phyloP scores from a whole-genome alignment of 2,329 filamentous ascomycete species.

The Arthrobotrys iridis region DNA sequence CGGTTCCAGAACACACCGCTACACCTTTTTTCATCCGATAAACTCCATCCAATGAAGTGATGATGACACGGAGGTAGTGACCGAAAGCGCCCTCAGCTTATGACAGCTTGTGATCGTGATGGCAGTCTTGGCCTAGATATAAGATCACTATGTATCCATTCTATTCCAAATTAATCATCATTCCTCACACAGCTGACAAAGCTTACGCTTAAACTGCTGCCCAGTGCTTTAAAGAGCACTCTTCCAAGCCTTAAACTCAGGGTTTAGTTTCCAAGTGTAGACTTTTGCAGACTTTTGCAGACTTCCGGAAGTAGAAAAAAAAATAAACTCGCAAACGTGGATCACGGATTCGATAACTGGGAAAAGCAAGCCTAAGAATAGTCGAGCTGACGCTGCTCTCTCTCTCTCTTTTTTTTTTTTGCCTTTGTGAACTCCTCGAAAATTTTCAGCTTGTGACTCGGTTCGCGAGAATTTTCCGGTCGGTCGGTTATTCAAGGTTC shows the following conservation, averaged over 20 bases:
- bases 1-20: slow-evolving; percentile 7
- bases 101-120: not conserved
- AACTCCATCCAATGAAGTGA: slow-evolving; percentile 8
- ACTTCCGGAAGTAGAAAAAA: slow-evolving; percentile 16
- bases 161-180: slow-evolving; percentile 15
- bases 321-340: not conserved
- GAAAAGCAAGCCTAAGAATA: not conserved
- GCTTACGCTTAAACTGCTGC: not conserved
- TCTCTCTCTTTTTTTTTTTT: slow-evolving; percentile 2
- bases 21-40: slow-evolving; percentile 19
- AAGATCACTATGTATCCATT: slow-evolving; percentile 9
- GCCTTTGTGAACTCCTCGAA: slow-evolving; percentile 21
- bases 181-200: slow-evolving; percentile 13
- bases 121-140: not conserved
- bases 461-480: slow-evolving; percentile 28
- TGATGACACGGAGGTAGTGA: slow-evolving; percentile 14
- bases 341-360: slow-evolving; percentile 7
- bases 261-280: slow-evolving; percentile 29
- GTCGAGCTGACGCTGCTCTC: not conserved
- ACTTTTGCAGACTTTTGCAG: not conserved
- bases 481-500: slow-evolving; percentile 15
- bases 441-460: slow-evolving; percentile 26
- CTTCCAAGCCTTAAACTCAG: slow-evolving; percentile 1
- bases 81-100: not conserved
- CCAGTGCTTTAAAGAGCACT: not conserved